Percentiles rank a stretch among this genome's conserved stretches.
These are phyloP conservation scores for Neurospora sp. DNA, from an alignment of 495 filamentous ascomycete species.

Conservation along the genomic window DNA sequence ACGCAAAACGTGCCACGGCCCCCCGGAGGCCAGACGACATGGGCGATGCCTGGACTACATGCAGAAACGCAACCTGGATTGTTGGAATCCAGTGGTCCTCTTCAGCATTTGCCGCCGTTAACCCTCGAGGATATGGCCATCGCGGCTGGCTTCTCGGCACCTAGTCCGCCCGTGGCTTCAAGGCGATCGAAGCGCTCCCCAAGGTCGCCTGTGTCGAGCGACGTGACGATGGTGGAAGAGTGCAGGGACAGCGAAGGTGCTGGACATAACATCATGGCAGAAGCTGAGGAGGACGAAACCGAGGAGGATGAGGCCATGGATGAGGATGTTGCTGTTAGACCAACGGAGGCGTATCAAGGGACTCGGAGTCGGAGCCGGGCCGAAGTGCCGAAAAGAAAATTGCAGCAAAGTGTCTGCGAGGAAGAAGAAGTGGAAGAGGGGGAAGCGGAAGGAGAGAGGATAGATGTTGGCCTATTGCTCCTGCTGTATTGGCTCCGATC, in stretches of 20 bases:
- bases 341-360: neutral
- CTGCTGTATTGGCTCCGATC: constrained; percentile 1
- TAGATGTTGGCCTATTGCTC: neutral
- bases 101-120: neutral
- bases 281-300: neutral
- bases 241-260: neutral
- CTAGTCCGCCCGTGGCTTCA: neutral
- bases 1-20: neutral
- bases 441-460: neutral
- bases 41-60: neutral
- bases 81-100: neutral
- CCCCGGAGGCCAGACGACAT: neutral
- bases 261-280: neutral
- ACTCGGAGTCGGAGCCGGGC: neutral
- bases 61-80: neutral
- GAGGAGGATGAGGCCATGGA: neutral
- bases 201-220: neutral
- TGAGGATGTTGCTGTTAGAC: neutral
- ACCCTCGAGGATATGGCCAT: neutral
- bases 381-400: neutral
- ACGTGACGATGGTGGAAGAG: neutral
- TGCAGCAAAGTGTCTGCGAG: neutral
- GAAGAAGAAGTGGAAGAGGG: neutral
- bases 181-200: neutral
- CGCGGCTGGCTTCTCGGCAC: neutral